Percentiles rank a stretch among this genome's conserved stretches.
Evolutionary conservation across 108 stramenopile genomes (phyloP).

Genomic region (Cyclostephanos invisitatus): DNA sequence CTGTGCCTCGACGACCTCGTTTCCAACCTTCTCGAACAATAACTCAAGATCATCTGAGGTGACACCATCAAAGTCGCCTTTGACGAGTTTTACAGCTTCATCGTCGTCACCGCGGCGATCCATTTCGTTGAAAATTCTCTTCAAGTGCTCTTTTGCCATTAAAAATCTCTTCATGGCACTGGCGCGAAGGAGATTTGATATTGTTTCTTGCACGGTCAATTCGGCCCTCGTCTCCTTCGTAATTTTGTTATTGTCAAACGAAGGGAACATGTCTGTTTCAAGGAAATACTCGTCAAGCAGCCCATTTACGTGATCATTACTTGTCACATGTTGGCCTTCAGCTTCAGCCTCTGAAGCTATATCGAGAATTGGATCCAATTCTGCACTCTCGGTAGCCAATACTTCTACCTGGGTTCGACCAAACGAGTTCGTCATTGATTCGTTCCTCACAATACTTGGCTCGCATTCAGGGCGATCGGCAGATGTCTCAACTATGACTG

Average conservation of each 20-base stretch:
- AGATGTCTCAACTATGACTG: background rate
- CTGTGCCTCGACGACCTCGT: slow-evolving; percentile 40
- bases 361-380: slow-evolving; percentile 19
- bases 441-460: background rate
- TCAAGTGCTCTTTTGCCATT: slow-evolving; percentile 25
- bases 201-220: slow-evolving; percentile 62
- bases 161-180: slow-evolving; percentile 50
- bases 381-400: slow-evolving; percentile 7
- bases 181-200: slow-evolving; percentile 50
- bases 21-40: slow-evolving; percentile 34
- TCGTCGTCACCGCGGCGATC: slow-evolving; percentile 18
- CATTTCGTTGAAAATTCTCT: slow-evolving; percentile 31
- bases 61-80: slow-evolving; percentile 18
- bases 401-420: slow-evolving; percentile 1
- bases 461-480: background rate
- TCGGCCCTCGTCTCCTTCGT: slow-evolving; percentile 49
- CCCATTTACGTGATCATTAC: slow-evolving; percentile 10
- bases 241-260: slow-evolving; percentile 31
- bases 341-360: background rate
- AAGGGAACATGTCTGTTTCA: slow-evolving; percentile 44
- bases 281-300: slow-evolving; percentile 49
- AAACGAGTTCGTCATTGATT: background rate
- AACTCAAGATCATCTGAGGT: slow-evolving; percentile 28
- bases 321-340: slow-evolving; percentile 1
- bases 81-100: slow-evolving; percentile 2